Evolutionary conservation across 257 asterid species (phyloP), one percentile per base, ranked within the genome.

Genomic region (Thymus quinquecostatus): DNA sequence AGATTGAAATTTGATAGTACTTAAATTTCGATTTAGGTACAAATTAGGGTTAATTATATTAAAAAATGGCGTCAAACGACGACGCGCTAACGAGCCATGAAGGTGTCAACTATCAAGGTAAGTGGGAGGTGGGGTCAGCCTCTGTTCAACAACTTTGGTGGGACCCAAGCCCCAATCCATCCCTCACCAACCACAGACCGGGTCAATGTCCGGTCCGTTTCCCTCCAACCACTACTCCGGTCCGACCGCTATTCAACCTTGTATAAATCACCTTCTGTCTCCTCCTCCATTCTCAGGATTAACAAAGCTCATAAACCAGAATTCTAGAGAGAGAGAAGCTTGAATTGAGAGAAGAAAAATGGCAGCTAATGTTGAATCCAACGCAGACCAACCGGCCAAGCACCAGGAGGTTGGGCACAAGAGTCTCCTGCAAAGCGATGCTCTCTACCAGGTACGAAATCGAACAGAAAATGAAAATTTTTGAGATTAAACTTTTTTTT

Each of bases 321-420:
- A 44, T 33, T 41, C 13, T 9, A n/a, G 5, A 30, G 21, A 41
- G 41, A 30, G 44, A 10, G 40, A 57, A 21, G 2, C 8, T 30
- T 11, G 2, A 40, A 54, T 29, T 10, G 21, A 14, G 34, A 43
- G 7, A 54, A 30, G 14, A 38, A 69, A 82, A 76, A 82, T 82
- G 86, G 84, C 83, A 29, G 41, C 13, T 50, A 81, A 67, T 54
- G 82, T 62, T 12, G 88, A 77, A 32, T 40, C 83, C 2, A 82
- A 68, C 2, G 77, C 53, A 4, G 69, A 58, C 1, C 85, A 80
- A 60, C 80, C 36, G 2, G 55, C 75, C n/a, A 84, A 87, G 79
- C 96, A 90, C 64, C 91, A 86, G 72, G 97, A 90, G 69, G 96
- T 90, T 64, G 97, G 97, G 57, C 97, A 90, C 78, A 88, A 90